A percentile compares a stretch with the other conserved stretches of the same genome.
Conservation (phyloP, 192 early-diverging fungal genomes). For the Gamsiella multidivaricata region DNA sequence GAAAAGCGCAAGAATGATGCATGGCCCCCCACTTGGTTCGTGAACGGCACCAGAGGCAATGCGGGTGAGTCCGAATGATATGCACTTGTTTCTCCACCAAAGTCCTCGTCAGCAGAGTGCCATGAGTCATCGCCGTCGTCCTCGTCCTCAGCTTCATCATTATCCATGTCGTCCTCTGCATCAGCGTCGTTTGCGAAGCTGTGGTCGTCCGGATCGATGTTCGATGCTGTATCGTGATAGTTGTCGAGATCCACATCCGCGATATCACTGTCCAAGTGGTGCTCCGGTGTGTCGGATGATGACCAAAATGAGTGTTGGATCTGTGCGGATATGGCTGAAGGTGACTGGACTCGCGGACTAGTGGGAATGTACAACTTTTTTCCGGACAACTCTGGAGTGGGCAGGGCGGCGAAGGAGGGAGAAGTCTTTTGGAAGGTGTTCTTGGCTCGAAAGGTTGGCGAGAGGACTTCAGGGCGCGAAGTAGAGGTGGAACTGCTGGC, state of each 20-base stretch:
- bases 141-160: conserved; percentile 12
- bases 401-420: conserved; percentile 30
- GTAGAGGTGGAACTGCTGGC: conserved; percentile 10
- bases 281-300: conserved; percentile 3
- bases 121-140: conserved; percentile 39
- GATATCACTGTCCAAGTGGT: background rate
- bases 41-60: conserved; percentile 79
- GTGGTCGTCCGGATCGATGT: conserved; percentile 2
- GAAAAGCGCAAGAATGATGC: conserved; percentile 95
- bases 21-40: conserved; percentile 97
- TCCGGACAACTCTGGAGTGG: conserved; percentile 32
- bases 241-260: background rate
- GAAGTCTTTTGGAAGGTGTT: conserved; percentile 25
- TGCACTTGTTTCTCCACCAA: conserved; percentile 47
- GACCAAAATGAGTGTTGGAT: conserved; percentile 41
- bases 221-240: background rate
- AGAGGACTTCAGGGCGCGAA: conserved; percentile 32
- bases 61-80: conserved; percentile 65
- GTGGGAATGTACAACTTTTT: conserved; percentile 32
- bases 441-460: conserved; percentile 48
- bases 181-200: background rate
- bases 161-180: conserved; percentile 17
- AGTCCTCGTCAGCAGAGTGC: conserved; percentile 51
- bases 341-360: conserved; percentile 41
- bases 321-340: conserved; percentile 39